phyloP scores from a whole-genome alignment of 2,329 filamentous ascomycete species.

The Dryadomyces sulphureus region DNA sequence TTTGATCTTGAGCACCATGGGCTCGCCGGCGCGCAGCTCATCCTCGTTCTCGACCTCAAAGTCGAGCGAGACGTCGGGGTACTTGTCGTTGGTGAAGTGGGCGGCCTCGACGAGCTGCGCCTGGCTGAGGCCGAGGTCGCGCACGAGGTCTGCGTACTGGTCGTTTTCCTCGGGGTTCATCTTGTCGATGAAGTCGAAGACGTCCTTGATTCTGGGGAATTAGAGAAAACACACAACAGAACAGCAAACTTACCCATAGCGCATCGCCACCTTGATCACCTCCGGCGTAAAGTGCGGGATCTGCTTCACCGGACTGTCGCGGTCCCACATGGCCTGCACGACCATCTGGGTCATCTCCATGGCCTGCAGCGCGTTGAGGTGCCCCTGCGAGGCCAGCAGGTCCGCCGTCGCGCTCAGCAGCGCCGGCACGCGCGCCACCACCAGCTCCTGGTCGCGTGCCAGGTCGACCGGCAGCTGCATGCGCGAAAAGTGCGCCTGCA shows the following conservation, averaged over 20 bases:
- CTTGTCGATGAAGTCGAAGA: conserved; percentile 96
- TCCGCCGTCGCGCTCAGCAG: conserved; percentile 87
- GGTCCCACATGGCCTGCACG: conserved; percentile 98
- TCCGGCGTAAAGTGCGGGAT: conserved; percentile 87
- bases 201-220: conserved; percentile 60
- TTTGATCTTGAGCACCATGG: conserved; percentile 69
- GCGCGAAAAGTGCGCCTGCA: conserved; percentile 93
- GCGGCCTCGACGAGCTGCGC: conserved; percentile 79
- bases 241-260: conserved; percentile 47
- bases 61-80: conserved; percentile 86
- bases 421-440: conserved; percentile 72
- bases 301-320: conserved; percentile 90
- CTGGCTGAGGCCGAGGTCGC: conserved; percentile 64
- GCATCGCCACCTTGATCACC: conserved; percentile 67
- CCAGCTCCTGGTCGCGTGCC: conserved; percentile 84
- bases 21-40: conserved; percentile 63
- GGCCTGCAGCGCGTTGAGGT: conserved; percentile 92
- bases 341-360: conserved; percentile 99
- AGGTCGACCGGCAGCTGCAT: conserved; percentile 95
- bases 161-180: conserved; percentile 94
- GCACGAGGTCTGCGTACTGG: conserved; percentile 63
- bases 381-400: conserved; percentile 86
- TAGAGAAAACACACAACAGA: conserved; percentile 13
- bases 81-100: conserved; percentile 88
- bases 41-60: conserved; percentile 75